A percentile compares a stretch with the other conserved stretches of the same genome.
Conservation (phyloP, 2,329 filamentous ascomycete species). For the Botrytis byssoidea region DNA sequence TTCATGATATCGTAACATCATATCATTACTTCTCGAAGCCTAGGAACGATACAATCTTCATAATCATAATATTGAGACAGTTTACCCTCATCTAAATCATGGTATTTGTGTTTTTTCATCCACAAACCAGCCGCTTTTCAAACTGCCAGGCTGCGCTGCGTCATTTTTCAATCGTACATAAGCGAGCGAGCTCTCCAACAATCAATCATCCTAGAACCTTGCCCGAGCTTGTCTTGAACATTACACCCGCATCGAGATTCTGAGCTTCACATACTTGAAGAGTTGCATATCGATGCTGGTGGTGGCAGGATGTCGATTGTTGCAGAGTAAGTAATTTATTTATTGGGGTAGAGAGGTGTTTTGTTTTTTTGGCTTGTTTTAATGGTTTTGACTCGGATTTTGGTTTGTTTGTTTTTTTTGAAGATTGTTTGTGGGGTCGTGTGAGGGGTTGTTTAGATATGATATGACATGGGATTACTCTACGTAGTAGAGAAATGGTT, state of each 20-base stretch:
- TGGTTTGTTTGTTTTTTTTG: background rate
- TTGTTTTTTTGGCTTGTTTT: background rate
- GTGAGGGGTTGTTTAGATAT: background rate
- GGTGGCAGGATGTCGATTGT: slow-evolving; percentile 46
- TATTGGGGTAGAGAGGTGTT: background rate
- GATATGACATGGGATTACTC: background rate
- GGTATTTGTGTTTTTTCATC: background rate
- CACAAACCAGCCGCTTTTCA: too few relatives aligned
- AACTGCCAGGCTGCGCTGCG: too few relatives aligned
- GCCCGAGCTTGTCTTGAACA: background rate
- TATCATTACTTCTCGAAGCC: too few relatives aligned
- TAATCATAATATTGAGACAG: background rate
- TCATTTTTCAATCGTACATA: background rate
- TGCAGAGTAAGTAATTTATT: slow-evolving; percentile 44
- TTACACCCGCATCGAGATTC: background rate
- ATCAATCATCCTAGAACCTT: slow-evolving; percentile 12
- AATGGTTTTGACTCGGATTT: background rate
- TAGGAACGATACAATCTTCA: background rate
- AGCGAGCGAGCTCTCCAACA: slow-evolving; percentile 3
- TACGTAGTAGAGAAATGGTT: background rate
- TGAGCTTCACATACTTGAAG: background rate
- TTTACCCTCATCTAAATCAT: background rate
- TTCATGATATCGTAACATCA: background rate
- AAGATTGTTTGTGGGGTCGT: background rate
- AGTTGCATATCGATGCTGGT: slow-evolving; percentile 23